Conservation (phyloP, 352 stramenopile genomes). For the Lagenidium giganteum region DNA sequence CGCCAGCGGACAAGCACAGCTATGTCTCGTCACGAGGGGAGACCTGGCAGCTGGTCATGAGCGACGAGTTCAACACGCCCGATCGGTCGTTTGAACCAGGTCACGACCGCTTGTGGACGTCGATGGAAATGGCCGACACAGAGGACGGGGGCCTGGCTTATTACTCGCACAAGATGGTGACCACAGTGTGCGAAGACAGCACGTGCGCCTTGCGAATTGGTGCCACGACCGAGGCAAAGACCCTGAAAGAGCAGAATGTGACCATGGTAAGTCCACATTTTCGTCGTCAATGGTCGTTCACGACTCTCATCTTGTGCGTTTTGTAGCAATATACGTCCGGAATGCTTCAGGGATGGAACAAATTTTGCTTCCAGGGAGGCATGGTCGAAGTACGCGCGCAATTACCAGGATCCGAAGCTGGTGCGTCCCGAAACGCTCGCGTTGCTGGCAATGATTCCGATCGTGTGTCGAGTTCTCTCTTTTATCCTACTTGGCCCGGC, state of each 20-base stretch:
- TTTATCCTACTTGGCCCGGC: constrained; percentile 54
- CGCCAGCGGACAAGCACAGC: constrained; percentile 22
- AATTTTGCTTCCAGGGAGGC: constrained; percentile 18
- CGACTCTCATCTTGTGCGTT: no score
- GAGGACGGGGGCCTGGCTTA: constrained; percentile 9
- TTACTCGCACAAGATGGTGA: constrained; percentile 6
- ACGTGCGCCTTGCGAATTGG: constrained; percentile 1
- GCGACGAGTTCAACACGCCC: constrained; percentile 92
- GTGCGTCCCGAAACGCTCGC: no score
- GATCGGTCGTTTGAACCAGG: constrained; percentile 88
- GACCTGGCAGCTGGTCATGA: constrained; percentile 82
- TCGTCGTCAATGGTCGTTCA: no score
- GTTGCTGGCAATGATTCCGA: no score
- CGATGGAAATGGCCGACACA: constrained; percentile 90
- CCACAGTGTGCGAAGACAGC: background rate
- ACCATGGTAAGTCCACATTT: no score
- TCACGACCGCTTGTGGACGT: constrained; percentile 92
- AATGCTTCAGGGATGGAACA: constrained; percentile 57
- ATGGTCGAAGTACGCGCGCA: constrained; percentile 91
- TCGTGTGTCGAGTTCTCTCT: no score
- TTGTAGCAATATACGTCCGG: constrained; percentile 52
- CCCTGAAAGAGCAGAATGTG: no score
- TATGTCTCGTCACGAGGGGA: constrained; percentile 46
- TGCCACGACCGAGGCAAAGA: background rate
- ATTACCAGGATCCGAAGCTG: no score